These are phyloP conservation scores for Calonectria fujianensis DNA, from an alignment of 2,329 filamentous ascomycete genomes.

Conservation along the genomic window DNA sequence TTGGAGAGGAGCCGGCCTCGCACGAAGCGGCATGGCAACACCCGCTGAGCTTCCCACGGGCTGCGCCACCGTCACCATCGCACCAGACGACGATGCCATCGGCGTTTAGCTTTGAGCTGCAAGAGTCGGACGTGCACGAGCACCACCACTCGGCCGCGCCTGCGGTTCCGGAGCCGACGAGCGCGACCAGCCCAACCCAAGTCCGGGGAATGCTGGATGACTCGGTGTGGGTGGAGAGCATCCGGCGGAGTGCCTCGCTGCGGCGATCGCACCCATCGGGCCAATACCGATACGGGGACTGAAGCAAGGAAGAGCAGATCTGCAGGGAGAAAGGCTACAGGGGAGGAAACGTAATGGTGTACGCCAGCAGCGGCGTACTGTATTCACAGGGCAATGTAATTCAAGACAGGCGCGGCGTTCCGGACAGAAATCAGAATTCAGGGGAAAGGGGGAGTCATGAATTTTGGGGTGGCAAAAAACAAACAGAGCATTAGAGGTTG, in stretches of 20 bases:
- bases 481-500: slow-evolving; percentile 41
- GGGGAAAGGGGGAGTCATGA: slow-evolving; percentile 23
- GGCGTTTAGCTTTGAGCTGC: slow-evolving; percentile 76
- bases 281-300: slow-evolving; percentile 58
- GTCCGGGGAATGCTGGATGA: slow-evolving; percentile 91
- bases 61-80: slow-evolving; percentile 63
- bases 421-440: slow-evolving; percentile 33
- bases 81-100: slow-evolving; percentile 67
- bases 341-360: slow-evolving; percentile 33
- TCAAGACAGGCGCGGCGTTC: slow-evolving; percentile 49
- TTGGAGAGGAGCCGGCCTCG: slow-evolving; percentile 65
- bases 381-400: slow-evolving; percentile 40
- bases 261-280: slow-evolving; percentile 64
- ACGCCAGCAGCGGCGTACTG: slow-evolving; percentile 17
- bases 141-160: slow-evolving; percentile 50
- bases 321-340: slow-evolving; percentile 1
- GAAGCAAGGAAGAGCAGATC: slow-evolving; percentile 33
- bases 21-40: slow-evolving; percentile 62
- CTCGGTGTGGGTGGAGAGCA: slow-evolving; percentile 94
- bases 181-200: slow-evolving; percentile 83
- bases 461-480: slow-evolving; percentile 21
- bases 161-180: slow-evolving; percentile 69
- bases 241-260: slow-evolving; percentile 88
- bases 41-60: slow-evolving; percentile 73
- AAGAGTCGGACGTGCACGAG: slow-evolving; percentile 63